These are phyloP conservation scores for Cordyceps tenuipes DNA, from an alignment of 2,329 filamentous ascomycete species.

Conservation along the genomic window DNA sequence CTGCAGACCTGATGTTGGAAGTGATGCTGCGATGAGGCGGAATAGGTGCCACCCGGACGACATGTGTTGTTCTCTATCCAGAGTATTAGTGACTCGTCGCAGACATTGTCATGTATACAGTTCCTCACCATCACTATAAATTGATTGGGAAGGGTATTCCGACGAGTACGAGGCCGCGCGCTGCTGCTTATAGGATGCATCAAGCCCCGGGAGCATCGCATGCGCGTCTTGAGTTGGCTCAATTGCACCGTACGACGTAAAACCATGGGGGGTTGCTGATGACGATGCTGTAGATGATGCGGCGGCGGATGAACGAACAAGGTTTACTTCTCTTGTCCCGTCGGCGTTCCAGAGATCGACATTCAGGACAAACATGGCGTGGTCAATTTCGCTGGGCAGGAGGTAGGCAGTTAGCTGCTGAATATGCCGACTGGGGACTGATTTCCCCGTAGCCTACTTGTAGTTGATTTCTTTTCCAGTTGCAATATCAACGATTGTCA, in stretches of 20 bases:
- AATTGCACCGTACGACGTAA: background rate
- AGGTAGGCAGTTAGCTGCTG: conserved; percentile 16
- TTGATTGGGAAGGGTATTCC: conserved; percentile 25
- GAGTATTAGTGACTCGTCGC: background rate
- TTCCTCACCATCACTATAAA: conserved; percentile 25
- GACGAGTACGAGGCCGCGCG: conserved; percentile 22
- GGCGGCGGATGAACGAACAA: conserved; percentile 44
- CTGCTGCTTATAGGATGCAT: conserved; percentile 23
- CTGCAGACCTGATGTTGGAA: conserved; percentile 24
- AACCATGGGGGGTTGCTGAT: background rate
- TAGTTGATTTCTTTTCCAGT: conserved; percentile 77
- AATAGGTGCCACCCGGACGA: conserved; percentile 25
- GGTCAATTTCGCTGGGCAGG: conserved; percentile 26
- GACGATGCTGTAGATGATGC: background rate
- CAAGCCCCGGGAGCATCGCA: conserved; percentile 28
- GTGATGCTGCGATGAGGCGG: conserved; percentile 30
- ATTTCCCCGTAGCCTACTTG: conserved; percentile 48
- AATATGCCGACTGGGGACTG: conserved; percentile 12
- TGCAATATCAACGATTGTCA: conserved; percentile 65
- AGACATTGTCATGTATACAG: background rate
- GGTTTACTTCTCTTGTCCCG: conserved; percentile 55
- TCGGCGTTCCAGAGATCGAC: conserved; percentile 63
- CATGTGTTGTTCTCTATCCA: conserved; percentile 21
- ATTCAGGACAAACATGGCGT: conserved; percentile 46
- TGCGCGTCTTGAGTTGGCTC: background rate